Base-by-base conservation (phyloP, 75 land plant genomes). In the Cryptomeria japonica region DNA sequence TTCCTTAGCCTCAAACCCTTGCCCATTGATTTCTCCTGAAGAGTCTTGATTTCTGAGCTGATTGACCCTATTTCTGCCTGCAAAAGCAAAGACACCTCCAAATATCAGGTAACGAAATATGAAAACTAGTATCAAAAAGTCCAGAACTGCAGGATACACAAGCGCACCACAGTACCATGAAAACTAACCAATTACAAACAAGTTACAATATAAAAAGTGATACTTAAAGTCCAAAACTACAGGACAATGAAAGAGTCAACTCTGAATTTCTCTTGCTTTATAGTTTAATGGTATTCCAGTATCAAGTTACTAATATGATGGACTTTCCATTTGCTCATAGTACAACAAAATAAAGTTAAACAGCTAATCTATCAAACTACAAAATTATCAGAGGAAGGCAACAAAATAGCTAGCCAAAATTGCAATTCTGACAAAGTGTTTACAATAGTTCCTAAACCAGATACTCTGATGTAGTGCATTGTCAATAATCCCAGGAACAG, bases 1-100 rank as follows among this genome's bases (percentile, higher is more conserved):
- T 98, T 98, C 89, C 93, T 96, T 38, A 98, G 90, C 92, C 94
- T 98, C 86, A 98, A 87, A 79, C 99, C 99, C 99, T 97, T 98
- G 88, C 93, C 98, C 99, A 98, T 96, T 9, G 99, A 98, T 85
- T 98, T 95, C 90, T 98, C 99, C 53, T 98, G 99, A 87, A 98
- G 96, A 68, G 90, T 91, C 88, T 96, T 98, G 42, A 98, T 98
- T 86, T 97, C 99, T 75, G 99, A 95, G 90, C 99, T 98, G 83
- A 98, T 98, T 31, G 99, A 98, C 56, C 99, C 99, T 91, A 98
- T 93, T 88, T 98, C 99, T 73, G 91, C 95, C 99, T 98, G 91
- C 51, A 86, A 64, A 87, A 36, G 41, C 16, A 87, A 22, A 80
- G 1, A 38, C 83, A 80, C 47, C 41, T 78, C 41, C 28, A 80